Conservation (phyloP, 2,329 filamentous ascomycete species). For the Clonostachys rhizophaga region DNA sequence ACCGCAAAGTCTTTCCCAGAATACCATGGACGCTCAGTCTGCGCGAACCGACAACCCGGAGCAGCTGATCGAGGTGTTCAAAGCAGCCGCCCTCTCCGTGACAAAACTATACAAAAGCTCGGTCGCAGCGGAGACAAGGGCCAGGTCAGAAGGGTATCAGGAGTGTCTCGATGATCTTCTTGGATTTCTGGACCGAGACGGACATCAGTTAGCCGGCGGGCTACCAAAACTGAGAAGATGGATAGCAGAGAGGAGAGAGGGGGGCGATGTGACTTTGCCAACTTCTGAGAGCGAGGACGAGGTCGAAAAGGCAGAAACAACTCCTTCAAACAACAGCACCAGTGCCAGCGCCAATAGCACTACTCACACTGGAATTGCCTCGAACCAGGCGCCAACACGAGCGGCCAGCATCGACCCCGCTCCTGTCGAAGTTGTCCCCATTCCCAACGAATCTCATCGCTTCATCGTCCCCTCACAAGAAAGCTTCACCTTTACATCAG, state of each 20-base stretch:
- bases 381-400: slow-evolving; percentile 9
- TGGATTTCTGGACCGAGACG: slow-evolving; percentile 77
- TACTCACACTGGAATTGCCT: slow-evolving; percentile 22
- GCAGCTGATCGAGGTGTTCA: slow-evolving; percentile 82
- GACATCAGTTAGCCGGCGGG: slow-evolving; percentile 75
- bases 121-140: slow-evolving; percentile 68
- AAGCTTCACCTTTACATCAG: slow-evolving; percentile 66
- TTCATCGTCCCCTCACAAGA: slow-evolving; percentile 51
- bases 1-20: background rate
- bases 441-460: slow-evolving; percentile 17
- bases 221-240: slow-evolving; percentile 58
- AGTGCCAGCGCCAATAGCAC: slow-evolving; percentile 31
- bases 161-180: slow-evolving; percentile 89
- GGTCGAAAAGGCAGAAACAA: slow-evolving; percentile 39
- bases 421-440: background rate
- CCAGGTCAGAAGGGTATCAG: slow-evolving; percentile 81
- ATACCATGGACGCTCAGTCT: slow-evolving; percentile 11
- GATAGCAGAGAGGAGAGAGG: slow-evolving; percentile 66
- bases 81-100: slow-evolving; percentile 85
- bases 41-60: slow-evolving; percentile 41
- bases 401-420: too few species aligned
- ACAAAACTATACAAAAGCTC: slow-evolving; percentile 96
- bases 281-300: slow-evolving; percentile 68
- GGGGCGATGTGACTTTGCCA: slow-evolving; percentile 47
- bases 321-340: background rate